Evolutionary conservation across 2,329 filamentous ascomycete genomes (phyloP).

Genomic region (Colletotrichum viniferum): DNA sequence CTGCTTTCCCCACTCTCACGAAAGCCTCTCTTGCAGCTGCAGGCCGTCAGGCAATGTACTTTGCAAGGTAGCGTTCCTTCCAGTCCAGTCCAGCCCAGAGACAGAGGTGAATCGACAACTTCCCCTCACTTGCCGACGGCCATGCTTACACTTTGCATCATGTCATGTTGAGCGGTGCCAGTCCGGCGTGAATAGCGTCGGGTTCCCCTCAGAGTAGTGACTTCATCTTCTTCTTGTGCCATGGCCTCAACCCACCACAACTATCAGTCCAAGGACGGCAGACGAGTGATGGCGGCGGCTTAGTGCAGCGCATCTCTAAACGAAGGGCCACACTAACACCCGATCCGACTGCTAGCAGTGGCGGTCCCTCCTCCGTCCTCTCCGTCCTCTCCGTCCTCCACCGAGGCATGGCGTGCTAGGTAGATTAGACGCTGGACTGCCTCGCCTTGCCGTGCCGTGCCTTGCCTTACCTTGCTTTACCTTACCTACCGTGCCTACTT

Average conservation of each 20-base stretch:
- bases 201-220: background rate
- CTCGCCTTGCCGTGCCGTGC: background rate
- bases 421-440: background rate
- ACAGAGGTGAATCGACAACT: background rate
- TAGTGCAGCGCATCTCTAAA: background rate
- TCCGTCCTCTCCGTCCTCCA: background rate
- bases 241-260: background rate
- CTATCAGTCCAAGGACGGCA: conserved; percentile 5
- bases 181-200: background rate
- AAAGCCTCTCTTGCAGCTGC: background rate
- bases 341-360: background rate
- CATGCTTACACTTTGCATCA: background rate
- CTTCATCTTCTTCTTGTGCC: background rate
- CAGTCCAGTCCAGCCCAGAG: background rate
- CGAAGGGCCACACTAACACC: background rate
- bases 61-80: background rate
- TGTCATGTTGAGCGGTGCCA: background rate
- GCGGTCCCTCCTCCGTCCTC: background rate
- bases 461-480: background rate
- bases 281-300: conserved; percentile 8
- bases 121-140: background rate
- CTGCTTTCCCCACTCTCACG: background rate
- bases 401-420: background rate
- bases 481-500: background rate
- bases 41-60: background rate